A percentile compares a stretch with the other conserved stretches of the same genome.
Evolutionary conservation across 345 rosid genomes (phyloP).

Genomic region (Citrus unshiu): DNA sequence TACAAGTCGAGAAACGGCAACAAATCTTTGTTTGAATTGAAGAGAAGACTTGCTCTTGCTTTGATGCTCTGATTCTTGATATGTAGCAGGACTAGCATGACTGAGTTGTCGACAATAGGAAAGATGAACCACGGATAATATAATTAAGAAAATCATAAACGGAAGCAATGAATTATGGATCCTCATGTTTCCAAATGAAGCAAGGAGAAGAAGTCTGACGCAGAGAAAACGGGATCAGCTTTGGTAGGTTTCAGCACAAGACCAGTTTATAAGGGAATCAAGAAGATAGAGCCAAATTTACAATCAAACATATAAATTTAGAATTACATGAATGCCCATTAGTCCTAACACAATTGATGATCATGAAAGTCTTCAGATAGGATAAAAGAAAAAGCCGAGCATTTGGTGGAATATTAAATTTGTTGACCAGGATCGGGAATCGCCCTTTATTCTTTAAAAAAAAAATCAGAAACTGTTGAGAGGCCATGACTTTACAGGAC

Average conservation of each 20-base stretch:
- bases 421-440: not conserved
- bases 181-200: constrained; percentile 19
- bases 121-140: constrained; percentile 21
- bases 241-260: not conserved
- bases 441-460: not conserved
- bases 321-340: not conserved
- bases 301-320: not conserved
- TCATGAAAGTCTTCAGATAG: not conserved
- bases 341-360: not conserved
- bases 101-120: constrained; percentile 22
- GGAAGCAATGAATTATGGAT: constrained; percentile 8
- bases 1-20: constrained; percentile 10
- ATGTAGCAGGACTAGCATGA: not conserved
- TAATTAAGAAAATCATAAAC: constrained; percentile 13
- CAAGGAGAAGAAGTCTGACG: not conserved
- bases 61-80: constrained; percentile 9
- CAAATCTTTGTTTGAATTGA: constrained; percentile 9
- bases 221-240: not conserved
- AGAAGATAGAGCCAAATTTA: constrained; percentile 4
- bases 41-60: constrained; percentile 9
- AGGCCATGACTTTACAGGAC: not conserved
- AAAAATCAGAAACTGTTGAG: not conserved
- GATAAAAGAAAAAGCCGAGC: not conserved
- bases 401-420: not conserved
- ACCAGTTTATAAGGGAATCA: constrained; percentile 17